Evolutionary conservation across 2,329 filamentous ascomycete genomes (phyloP), one percentile per base, ranked within the genome.

Genomic region (Pestalotiopsis sp.): DNA sequence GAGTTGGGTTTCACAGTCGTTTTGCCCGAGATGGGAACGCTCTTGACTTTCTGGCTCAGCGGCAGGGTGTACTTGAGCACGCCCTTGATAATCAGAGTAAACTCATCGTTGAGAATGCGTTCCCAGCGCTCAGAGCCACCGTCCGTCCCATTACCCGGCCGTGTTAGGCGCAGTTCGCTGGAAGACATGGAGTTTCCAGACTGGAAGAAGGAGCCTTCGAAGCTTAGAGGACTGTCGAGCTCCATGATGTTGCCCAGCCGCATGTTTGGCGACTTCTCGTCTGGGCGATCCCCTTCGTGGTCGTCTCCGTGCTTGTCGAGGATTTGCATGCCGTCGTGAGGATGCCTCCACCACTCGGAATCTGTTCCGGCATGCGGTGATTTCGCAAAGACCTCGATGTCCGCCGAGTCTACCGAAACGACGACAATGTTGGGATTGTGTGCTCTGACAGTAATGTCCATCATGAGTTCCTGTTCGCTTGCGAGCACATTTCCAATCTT

Each of bases 361-460:
- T 90, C 88, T 7, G 85, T 87, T n/a, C 93, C 93, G 13, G 95
- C 92, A 77, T 95, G 93, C 69, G 93, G 93, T 69, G 94, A 98
- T 80, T 97, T 97, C 38, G 96, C 96, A 80, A 98, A 98, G 39
- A 99, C 88, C 75, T 97, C 94, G 68, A 98, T 86, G 77, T 98
- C 94, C 76, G 97, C 92, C 61, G 95, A 91, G 71, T 93, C 91
- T 49, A 99, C 90, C 2, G 92, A 92, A 57, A 99, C 92, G 2
- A 94, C 90, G 52, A 98, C 92, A 55, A 98, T 90, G 74, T 98
- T 99, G 1, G 95, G 95, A 77, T 99, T 99, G 74, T 95, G 86
- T 0, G 95, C 96, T 73, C 90, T 90, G 69, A 99, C 93, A 23
- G 93, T 90, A 63, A 99, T 83, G 79, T 99, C 95, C 75, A 98